A percentile compares a stretch with the other conserved stretches of the same genome.
Evolutionary conservation across 495 filamentous ascomycete genomes (phyloP).

Genomic region (Xylaria longipes): DNA sequence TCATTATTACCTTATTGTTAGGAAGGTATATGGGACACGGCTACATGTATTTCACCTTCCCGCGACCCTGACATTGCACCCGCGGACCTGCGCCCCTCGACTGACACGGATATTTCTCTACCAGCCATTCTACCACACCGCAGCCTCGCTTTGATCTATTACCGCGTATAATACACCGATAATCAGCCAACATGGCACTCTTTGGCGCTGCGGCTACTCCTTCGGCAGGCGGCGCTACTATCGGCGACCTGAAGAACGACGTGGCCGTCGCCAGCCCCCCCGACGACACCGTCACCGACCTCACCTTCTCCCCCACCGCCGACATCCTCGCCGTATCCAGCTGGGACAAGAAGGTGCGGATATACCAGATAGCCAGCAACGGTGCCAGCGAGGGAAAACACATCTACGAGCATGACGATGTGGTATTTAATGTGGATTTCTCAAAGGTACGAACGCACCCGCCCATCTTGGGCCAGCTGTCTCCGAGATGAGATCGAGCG

Average conservation of each 20-base stretch:
- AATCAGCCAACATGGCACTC: conserved; percentile 60
- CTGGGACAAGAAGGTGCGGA: conserved; percentile 94
- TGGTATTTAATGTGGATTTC: conserved; percentile 81
- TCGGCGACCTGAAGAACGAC: conserved; percentile 91
- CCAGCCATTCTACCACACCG: not conserved
- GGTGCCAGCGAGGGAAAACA: conserved; percentile 79
- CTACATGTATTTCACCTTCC: not conserved
- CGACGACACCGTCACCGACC: conserved; percentile 83
- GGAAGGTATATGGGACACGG: not conserved
- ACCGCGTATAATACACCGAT: not conserved
- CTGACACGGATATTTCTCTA: not conserved
- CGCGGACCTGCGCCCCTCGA: not conserved
- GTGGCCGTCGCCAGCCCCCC: conserved; percentile 77
- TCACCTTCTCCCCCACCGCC: conserved; percentile 77
- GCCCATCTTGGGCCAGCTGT: not conserved
- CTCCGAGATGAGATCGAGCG: not conserved
- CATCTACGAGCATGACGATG: conserved; percentile 75
- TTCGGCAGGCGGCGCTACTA: conserved; percentile 64
- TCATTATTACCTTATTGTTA: not conserved
- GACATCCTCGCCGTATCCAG: conserved; percentile 85
- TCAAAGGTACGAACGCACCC: conserved; percentile 67
- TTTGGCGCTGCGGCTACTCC: conserved; percentile 60
- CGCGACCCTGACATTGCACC: not conserved
- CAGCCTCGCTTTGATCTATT: not conserved
- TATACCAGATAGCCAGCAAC: conserved; percentile 81